Base-by-base conservation (phyloP, 306 rosid genomes). In the Rosa chinensis region DNA sequence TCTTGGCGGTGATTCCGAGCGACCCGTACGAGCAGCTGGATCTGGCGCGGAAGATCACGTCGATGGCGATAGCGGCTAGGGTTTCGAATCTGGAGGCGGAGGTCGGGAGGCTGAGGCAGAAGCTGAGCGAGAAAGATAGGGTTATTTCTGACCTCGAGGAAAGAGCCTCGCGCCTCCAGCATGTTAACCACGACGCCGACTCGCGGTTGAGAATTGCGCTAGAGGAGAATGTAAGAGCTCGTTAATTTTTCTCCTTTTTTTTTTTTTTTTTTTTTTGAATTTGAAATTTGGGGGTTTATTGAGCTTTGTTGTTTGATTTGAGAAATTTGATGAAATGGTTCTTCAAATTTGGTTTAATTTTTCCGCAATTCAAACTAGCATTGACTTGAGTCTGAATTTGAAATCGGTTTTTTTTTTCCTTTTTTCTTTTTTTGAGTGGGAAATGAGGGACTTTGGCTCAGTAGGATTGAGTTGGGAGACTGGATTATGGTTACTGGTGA, bases 21-120 rank as follows among this genome's bases (percentile, higher is more conserved):
- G 97, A 93, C 86, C 98, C 98, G 0, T 93, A 90, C 76, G 88
- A 93, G 6, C 98, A 93, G 77, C 95, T 93, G 59, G 98, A 93
- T 91, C 98, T 93, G 70, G 98, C 98, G 40, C 88, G 98, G 64
- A 93, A 91, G 85, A 93, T 93, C 8, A 93, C 98, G 8, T 93
- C 98, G 80, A 86, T 93, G 95, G 98, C 98, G 48, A 90, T 93
- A 35, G 98, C 98, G 16, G 89, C 98, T 5, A 79, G 98, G 40
- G 97, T 93, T 47, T 83, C 95, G 5, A 85, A 90, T 32, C 97
- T 93, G 20, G 98, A 93, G 76, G 40, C 91, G 17, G 98, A 93
- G 47, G 20, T 86, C 59, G 75, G 64, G 17, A 89, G 82, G 71
- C 88, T 93, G 84, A 91, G 84, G 83, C 88, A 84, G 62, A 84